These are phyloP conservation scores for Carex cristatella DNA, from an alignment of 176 grass and related monocot species.

Conservation along the genomic window DNA sequence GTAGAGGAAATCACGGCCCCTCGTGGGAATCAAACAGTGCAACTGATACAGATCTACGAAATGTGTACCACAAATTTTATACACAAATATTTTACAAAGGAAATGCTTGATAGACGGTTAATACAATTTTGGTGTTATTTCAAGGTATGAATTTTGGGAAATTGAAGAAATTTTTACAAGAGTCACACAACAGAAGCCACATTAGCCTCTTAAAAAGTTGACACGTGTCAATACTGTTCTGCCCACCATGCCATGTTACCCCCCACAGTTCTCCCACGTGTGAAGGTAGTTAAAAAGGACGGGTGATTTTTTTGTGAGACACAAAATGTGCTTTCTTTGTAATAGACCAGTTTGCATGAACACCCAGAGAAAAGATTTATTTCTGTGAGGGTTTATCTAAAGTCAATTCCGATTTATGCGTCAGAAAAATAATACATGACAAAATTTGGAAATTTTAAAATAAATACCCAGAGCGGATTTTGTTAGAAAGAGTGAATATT, in stretches of 20 bases:
- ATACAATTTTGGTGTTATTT: slow-evolving; percentile 1
- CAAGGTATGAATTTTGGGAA: neutral
- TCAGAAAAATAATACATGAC: neutral
- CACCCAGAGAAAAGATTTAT: neutral
- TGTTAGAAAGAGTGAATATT: neutral
- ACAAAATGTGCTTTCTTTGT: neutral
- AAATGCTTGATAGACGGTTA: neutral
- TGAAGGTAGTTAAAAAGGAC: slow-evolving; percentile 25
- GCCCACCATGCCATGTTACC: slow-evolving; percentile 16
- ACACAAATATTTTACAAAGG: neutral
- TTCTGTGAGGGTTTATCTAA: neutral
- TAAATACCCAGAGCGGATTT: neutral
- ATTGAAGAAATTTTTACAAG: neutral
- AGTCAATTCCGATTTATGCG: neutral
- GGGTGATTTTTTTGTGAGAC: neutral
- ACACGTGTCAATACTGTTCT: slow-evolving; percentile 15
- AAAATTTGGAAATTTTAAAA: neutral
- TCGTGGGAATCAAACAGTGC: slow-evolving; percentile 22
- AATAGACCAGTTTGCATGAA: neutral
- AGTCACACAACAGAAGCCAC: neutral
- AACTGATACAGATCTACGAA: neutral
- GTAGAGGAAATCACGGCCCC: slow-evolving; percentile 51
- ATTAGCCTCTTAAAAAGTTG: neutral
- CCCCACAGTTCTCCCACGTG: slow-evolving; percentile 19
- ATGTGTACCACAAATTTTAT: neutral